phyloP scores from a whole-genome alignment of 2,329 filamentous ascomycete genomes.

The Apiospora arundinis region DNA sequence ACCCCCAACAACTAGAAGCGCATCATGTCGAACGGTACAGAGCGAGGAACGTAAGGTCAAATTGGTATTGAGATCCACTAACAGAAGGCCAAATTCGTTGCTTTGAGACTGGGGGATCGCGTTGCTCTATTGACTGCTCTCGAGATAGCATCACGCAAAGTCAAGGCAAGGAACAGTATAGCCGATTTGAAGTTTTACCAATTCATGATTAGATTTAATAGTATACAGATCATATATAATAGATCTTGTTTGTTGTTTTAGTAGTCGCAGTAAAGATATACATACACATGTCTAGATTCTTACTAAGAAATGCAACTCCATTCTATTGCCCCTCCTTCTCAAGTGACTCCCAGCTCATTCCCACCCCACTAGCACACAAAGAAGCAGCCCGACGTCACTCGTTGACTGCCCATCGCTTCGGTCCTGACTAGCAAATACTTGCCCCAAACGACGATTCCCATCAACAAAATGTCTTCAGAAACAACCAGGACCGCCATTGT shows the following conservation, averaged over 20 bases:
- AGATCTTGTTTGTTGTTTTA: too few species aligned
- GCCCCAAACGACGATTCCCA: background rate
- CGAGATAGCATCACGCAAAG: too few species aligned
- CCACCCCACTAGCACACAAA: slow-evolving; percentile 3
- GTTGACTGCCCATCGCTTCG: background rate
- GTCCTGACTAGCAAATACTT: slow-evolving; percentile 2
- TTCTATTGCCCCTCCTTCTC: background rate
- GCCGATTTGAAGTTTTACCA: too few species aligned
- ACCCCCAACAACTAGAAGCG: background rate
- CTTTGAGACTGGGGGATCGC: background rate
- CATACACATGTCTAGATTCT: background rate
- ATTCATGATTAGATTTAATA: too few species aligned
- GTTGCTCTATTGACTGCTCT: background rate
- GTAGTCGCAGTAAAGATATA: too few species aligned
- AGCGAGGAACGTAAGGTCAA: background rate
- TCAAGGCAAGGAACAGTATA: too few species aligned
- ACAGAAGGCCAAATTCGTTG: background rate
- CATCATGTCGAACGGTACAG: background rate
- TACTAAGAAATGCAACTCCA: background rate
- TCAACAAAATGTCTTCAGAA: background rate
- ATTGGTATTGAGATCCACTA: background rate
- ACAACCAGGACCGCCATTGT: slow-evolving; percentile 53
- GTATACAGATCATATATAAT: too few species aligned
- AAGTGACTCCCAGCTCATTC: background rate
- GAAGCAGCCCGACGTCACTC: background rate